These are phyloP conservation scores for Phialocephala sp. DNA, from an alignment of 2,329 filamentous ascomycete genomes.

Conservation along the genomic window DNA sequence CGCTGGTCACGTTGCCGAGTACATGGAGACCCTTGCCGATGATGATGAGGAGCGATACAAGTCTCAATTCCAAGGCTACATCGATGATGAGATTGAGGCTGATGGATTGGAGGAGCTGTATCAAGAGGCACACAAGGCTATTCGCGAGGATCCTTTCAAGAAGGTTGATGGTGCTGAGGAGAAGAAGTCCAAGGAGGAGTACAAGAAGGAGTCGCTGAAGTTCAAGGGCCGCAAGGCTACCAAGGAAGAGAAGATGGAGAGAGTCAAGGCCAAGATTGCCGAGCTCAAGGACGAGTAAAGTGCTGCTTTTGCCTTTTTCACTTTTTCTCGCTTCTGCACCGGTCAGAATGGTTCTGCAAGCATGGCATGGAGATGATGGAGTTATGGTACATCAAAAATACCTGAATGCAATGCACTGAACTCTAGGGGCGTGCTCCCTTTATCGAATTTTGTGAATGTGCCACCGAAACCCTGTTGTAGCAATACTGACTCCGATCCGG, in stretches of 20 bases:
- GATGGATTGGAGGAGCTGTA: slow-evolving; percentile 98
- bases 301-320: slow-evolving; percentile 21
- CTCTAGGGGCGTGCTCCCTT: background rate
- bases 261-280: slow-evolving; percentile 90
- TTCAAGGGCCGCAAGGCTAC: slow-evolving; percentile 78
- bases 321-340: slow-evolving; percentile 19
- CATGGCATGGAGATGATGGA: slow-evolving; percentile 28
- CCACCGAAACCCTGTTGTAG: background rate
- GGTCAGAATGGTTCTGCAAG: slow-evolving; percentile 26
- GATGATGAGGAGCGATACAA: slow-evolving; percentile 99
- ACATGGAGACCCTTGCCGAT: slow-evolving; percentile 99
- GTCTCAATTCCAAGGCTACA: slow-evolving; percentile 97
- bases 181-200: slow-evolving; percentile 98
- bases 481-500: background rate
- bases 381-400: slow-evolving; percentile 26
- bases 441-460: slow-evolving; percentile 10
- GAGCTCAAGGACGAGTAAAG: slow-evolving; percentile 65
- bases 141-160: slow-evolving; percentile 98
- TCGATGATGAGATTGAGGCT: slow-evolving; percentile 95
- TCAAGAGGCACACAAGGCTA: slow-evolving; percentile 90
- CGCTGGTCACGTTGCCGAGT: slow-evolving; percentile 97
- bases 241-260: slow-evolving; percentile 81
- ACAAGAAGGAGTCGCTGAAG: slow-evolving; percentile 95
- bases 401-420: slow-evolving; percentile 21
- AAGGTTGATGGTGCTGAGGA: slow-evolving; percentile 75